Evolutionary conservation across 495 filamentous ascomycete genomes (phyloP).

Genomic region (Penicillium salamii): DNA sequence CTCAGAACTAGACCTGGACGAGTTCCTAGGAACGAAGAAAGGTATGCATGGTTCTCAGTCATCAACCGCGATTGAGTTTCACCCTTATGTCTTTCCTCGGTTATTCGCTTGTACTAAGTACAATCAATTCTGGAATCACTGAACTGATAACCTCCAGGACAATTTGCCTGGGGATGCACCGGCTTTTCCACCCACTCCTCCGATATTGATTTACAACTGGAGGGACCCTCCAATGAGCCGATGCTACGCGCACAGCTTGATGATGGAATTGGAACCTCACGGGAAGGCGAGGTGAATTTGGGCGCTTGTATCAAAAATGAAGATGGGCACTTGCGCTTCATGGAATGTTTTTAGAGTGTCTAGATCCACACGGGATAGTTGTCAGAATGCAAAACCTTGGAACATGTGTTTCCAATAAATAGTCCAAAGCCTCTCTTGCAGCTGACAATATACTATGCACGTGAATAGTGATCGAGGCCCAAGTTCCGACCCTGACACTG

Average conservation of each 20-base stretch:
- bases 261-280: constrained; percentile 9
- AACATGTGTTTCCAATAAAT: background rate
- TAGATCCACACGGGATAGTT: too few relatives aligned
- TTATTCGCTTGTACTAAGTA: too few relatives aligned
- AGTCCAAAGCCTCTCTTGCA: background rate
- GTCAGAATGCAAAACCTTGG: background rate
- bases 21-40: constrained; percentile 16
- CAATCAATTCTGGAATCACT: too few relatives aligned
- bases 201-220: constrained; percentile 15
- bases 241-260: constrained; percentile 18
- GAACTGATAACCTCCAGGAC: too few relatives aligned
- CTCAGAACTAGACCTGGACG: constrained; percentile 24
- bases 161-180: constrained; percentile 20
- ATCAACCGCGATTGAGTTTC: too few relatives aligned
- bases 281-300: constrained; percentile 17
- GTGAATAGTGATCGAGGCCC: background rate
- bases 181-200: constrained; percentile 13
- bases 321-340: constrained; percentile 22
- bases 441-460: too few relatives aligned
- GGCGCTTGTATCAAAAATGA: constrained; percentile 29
- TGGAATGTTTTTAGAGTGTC: constrained; percentile 26
- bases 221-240: constrained; percentile 18
- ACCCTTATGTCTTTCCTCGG: too few relatives aligned
- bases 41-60: too few relatives aligned
- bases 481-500: background rate